These are phyloP conservation scores for Sphagnum magellanicum DNA, from an alignment of 228 moss, liverwort and hornwort species.

Conservation along the genomic window DNA sequence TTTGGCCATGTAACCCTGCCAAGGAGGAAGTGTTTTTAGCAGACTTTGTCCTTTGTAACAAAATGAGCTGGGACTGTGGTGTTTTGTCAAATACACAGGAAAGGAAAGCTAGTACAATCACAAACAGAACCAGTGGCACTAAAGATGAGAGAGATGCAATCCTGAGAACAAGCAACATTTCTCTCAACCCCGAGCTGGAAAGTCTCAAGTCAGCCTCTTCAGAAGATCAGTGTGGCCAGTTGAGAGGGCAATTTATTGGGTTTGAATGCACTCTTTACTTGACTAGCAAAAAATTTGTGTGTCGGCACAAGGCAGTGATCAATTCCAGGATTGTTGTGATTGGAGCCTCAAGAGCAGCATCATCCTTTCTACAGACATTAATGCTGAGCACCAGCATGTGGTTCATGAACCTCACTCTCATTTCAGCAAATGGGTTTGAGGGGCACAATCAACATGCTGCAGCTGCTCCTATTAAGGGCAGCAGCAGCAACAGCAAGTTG, in stretches of 20 bases:
- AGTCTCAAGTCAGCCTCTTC: neutral
- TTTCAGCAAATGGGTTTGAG: constrained; percentile 26
- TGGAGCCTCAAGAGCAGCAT: constrained; percentile 45
- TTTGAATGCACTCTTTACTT: constrained; percentile 43
- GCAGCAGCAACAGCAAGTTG: too few species aligned
- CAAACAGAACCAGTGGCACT: too few species aligned
- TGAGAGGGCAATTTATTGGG: constrained; percentile 38
- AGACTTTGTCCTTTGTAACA: too few species aligned
- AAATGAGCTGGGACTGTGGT: too few species aligned
- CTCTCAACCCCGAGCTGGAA: neutral
- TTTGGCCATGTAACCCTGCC: too few species aligned
- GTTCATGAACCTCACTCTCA: constrained; percentile 34
- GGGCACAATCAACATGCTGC: constrained; percentile 19
- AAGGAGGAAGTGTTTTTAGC: too few species aligned
- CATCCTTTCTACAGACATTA: constrained; percentile 34
- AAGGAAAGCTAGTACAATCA: too few species aligned
- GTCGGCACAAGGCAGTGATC: constrained; percentile 32
- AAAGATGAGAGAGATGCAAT: too few species aligned
- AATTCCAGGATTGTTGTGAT: constrained; percentile 42
- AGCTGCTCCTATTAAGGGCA: neutral
- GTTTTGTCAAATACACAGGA: too few species aligned
- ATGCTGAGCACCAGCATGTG: constrained; percentile 32
- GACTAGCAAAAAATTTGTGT: constrained; percentile 21
- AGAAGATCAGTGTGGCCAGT: neutral
- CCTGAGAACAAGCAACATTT: too few species aligned